Conservation (phyloP, 169 alveolate genomes). For the Plasmodium vinckei region DNA sequence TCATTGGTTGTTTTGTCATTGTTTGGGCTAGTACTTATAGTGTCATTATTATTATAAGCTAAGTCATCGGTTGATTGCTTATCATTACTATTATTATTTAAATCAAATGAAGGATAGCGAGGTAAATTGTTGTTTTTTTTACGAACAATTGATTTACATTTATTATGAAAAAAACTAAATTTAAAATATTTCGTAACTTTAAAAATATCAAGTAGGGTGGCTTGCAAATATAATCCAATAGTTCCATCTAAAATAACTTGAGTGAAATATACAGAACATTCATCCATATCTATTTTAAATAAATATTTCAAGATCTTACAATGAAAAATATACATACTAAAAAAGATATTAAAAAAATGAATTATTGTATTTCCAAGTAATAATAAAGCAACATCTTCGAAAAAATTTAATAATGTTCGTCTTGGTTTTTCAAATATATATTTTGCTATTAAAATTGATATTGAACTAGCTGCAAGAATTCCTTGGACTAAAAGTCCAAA, state of each 20-base stretch:
- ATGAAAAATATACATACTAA: constrained; percentile 80
- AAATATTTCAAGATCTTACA: constrained; percentile 11
- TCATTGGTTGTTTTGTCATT: too few relatives aligned
- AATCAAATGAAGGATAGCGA: constrained; percentile 21
- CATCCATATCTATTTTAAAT: constrained; percentile 76
- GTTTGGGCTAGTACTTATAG: too few relatives aligned
- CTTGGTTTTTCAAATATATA: constrained; percentile 80
- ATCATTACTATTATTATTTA: too few relatives aligned
- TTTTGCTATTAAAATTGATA: constrained; percentile 80
- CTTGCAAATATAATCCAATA: constrained; percentile 81
- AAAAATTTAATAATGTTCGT: constrained; percentile 78
- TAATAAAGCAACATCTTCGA: constrained; percentile 79
- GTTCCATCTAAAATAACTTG: constrained; percentile 84
- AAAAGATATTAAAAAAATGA: constrained; percentile 81
- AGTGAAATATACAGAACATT: constrained; percentile 84
- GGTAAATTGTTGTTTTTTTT: constrained; percentile 49
- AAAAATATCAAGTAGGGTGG: constrained; percentile 61
- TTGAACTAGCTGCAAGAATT: constrained; percentile 77
- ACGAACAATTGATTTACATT: constrained; percentile 6
- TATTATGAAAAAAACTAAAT: constrained; percentile 13
- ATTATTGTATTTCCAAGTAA: constrained; percentile 84
- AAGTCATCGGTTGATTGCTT: too few relatives aligned
- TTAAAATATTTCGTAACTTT: not conserved
- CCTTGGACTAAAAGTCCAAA: constrained; percentile 85
- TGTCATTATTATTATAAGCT: too few relatives aligned